Base-by-base conservation (phyloP, 805 yeast genomes). In the Metschnikowia shivogae region DNA sequence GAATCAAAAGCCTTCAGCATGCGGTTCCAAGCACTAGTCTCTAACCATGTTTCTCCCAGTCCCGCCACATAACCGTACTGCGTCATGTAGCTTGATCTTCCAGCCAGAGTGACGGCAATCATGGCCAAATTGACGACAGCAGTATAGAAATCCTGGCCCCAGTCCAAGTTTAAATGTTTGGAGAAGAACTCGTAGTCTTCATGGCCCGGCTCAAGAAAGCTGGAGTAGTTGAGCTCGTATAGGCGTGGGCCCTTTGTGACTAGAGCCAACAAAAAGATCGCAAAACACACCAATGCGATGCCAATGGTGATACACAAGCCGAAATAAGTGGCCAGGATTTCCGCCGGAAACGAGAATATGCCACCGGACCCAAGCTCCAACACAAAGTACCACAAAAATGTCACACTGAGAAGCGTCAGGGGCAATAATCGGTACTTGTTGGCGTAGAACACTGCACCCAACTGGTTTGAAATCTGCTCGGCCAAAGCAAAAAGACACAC, bases 111-210 rank as follows among this genome's bases (percentile, higher is more conserved):
- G 33, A 84, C 73, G 12, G 86, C 79, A 37, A 84, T 68, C 45
- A 78, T 68, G 0, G 88, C 89, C 39, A 81, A 61, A 55, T 80
- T 79, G 52, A 78, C 68, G 43, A 81, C 62, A 0, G 82, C 78
- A 1, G 85, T 74, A 57, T 81, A 80, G 58, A 85, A 86, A 62
- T 85, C 90, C 55, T 84, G 89, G 28, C 70, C 58, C 45, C 76
- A 52, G 56, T 63, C 45, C 57, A 77, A 43, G 62, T 73, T 65
- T 51, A 68, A 61, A 57, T 70, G 51, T 49, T 43, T 36, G 20
- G 55, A 31, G 30, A 54, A 44, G 33, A 53, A 49, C 29, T 59
- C 65, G 34, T 54, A 50, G 29, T 55, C 62, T 14, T 55, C 46
- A 61, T 69, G 22, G 31, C 53, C 57, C 10, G 46, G 46, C 2